Conservation (phyloP, 768 basidiomycete genomes). For the Rhodotorula taiwanensis region DNA sequence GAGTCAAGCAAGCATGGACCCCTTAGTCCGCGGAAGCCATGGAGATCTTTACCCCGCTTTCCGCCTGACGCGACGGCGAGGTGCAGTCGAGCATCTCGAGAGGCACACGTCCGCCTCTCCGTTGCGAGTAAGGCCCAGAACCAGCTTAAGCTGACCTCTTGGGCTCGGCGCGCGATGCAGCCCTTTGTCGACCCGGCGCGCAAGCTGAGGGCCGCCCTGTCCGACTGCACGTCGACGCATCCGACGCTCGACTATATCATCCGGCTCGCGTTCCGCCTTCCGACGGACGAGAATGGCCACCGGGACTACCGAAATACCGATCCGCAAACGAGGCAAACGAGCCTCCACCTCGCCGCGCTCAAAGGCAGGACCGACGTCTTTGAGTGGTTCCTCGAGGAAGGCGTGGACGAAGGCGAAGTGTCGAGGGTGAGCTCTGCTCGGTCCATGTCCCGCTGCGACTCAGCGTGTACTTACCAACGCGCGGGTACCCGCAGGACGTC, state of each 20-base stretch:
- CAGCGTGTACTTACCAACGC: neutral
- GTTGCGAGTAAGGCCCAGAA: no score
- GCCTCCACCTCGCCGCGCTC: slow-evolving; percentile 15
- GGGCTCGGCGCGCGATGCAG: neutral
- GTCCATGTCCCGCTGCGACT: no score
- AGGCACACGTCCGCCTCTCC: no score
- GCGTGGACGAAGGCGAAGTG: slow-evolving; percentile 36
- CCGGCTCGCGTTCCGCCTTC: slow-evolving; percentile 15
- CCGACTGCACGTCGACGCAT: neutral
- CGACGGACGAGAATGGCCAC: slow-evolving; percentile 3
- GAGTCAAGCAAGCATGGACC: no score
- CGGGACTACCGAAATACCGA: slow-evolving; percentile 26
- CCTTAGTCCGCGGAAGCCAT: no score
- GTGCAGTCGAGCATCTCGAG: no score
- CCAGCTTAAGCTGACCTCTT: no score
- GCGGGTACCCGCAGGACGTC: slow-evolving; percentile 29
- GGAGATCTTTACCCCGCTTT: no score
- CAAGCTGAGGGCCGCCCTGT: slow-evolving; percentile 12
- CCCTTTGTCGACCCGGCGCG: slow-evolving; percentile 1
- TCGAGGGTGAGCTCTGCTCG: slow-evolving; percentile 27
- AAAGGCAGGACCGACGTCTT: slow-evolving; percentile 24
- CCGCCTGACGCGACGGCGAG: no score
- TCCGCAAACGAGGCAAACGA: slow-evolving; percentile 19
- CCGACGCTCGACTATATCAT: slow-evolving; percentile 8
- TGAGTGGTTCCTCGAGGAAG: slow-evolving; percentile 38